Evolutionary conservation across 768 basidiomycete species (phyloP).

Genomic region (Candolleomyces efflorescens): DNA sequence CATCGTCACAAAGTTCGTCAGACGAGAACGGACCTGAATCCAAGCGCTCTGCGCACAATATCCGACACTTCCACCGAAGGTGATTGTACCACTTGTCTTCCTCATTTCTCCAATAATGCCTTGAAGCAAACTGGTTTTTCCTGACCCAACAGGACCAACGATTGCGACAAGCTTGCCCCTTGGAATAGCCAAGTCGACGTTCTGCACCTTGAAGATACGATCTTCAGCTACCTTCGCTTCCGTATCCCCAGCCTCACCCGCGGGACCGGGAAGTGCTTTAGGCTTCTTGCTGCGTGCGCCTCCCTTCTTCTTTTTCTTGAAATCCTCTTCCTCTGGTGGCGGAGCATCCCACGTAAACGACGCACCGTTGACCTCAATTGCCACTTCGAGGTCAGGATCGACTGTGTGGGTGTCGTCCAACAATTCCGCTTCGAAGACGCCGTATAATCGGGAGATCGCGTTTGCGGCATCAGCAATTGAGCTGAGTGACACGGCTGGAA

Average conservation of each 20-base stretch:
- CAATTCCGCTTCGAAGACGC: slow-evolving; percentile 82
- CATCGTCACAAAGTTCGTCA: neutral
- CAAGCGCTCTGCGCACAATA: slow-evolving; percentile 89
- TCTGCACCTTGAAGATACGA: slow-evolving; percentile 55
- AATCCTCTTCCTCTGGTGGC: slow-evolving; percentile 42
- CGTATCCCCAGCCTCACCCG: slow-evolving; percentile 19
- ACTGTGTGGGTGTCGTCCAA: slow-evolving; percentile 53
- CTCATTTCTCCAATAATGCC: slow-evolving; percentile 85
- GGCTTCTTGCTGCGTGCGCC: slow-evolving; percentile 13
- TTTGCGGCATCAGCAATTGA: slow-evolving; percentile 83
- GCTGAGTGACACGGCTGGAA: slow-evolving; percentile 63
- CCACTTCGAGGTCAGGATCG: slow-evolving; percentile 54
- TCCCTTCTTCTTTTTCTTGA: slow-evolving; percentile 11
- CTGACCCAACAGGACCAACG: slow-evolving; percentile 76
- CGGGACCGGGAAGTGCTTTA: slow-evolving; percentile 14
- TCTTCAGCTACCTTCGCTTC: slow-evolving; percentile 34
- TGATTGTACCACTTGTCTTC: slow-evolving; percentile 56
- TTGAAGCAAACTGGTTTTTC: slow-evolving; percentile 68
- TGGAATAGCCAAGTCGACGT: slow-evolving; percentile 66
- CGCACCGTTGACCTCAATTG: slow-evolving; percentile 62
- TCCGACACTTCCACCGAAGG: slow-evolving; percentile 71
- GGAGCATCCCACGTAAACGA: slow-evolving; percentile 88
- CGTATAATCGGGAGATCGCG: slow-evolving; percentile 70
- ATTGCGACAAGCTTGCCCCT: slow-evolving; percentile 79
- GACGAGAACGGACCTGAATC: slow-evolving; percentile 59